phyloP scores from a whole-genome alignment of 2,329 filamentous ascomycete species.

The Remersonia thermophila region DNA sequence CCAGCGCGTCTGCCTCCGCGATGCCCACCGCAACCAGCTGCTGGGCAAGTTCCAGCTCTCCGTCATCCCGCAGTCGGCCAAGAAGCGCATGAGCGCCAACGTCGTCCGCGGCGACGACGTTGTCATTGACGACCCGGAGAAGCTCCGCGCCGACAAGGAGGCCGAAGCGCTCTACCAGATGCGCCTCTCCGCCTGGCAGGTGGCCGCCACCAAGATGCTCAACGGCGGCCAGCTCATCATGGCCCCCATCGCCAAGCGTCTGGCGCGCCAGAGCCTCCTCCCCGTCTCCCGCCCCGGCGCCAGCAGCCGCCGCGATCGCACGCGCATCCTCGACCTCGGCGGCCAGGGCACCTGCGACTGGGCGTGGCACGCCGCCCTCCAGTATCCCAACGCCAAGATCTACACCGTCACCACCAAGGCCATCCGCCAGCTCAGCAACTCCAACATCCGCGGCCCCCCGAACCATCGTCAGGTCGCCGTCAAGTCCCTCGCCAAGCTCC shows the following conservation, averaged over 20 bases:
- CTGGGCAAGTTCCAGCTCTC: slow-evolving; percentile 75
- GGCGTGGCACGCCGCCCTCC: slow-evolving; percentile 85
- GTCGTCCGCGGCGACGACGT: slow-evolving; percentile 60
- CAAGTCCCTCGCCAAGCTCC: slow-evolving; percentile 63
- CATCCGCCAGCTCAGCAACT: slow-evolving; percentile 57
- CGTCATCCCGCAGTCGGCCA: slow-evolving; percentile 54
- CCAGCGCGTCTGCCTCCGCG: slow-evolving; percentile 60
- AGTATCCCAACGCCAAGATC: slow-evolving; percentile 74
- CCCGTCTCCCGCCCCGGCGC: slow-evolving; percentile 29
- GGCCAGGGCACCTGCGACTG: slow-evolving; percentile 80
- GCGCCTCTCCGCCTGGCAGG: slow-evolving; percentile 47
- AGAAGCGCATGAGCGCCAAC: slow-evolving; percentile 59
- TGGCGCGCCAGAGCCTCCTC: slow-evolving; percentile 42
- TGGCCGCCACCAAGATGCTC: slow-evolving; percentile 47
- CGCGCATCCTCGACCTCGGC: slow-evolving; percentile 73
- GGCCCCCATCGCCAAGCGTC: slow-evolving; percentile 50
- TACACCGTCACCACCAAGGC: slow-evolving; percentile 75
- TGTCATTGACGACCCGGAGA: slow-evolving; percentile 49
- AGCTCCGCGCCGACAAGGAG: slow-evolving; percentile 61
- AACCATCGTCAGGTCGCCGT: slow-evolving; percentile 83
- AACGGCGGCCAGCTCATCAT: slow-evolving; percentile 54
- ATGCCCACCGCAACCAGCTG: slow-evolving; percentile 67
- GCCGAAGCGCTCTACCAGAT: slow-evolving; percentile 66
- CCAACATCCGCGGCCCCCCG: slow-evolving; percentile 65
- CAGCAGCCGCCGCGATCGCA: slow-evolving; percentile 37